Conservation (phyloP, 2,329 filamentous ascomycete genomes). For the Diaporthe sp. region DNA sequence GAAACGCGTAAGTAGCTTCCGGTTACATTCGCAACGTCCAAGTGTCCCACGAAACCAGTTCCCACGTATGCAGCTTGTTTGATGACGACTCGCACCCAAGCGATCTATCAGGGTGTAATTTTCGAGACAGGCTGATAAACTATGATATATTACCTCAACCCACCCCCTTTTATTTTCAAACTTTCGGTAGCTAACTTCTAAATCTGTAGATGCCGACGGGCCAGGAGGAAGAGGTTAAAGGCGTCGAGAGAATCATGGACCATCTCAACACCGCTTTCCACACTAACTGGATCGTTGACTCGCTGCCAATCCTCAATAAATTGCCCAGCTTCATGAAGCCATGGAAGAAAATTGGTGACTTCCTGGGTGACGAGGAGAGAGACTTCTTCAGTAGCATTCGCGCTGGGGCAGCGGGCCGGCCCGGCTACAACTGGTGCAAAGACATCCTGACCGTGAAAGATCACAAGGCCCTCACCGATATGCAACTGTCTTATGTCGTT, state of each 20-base stretch:
- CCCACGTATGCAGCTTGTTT: not conserved
- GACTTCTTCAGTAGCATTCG: constrained; percentile 46
- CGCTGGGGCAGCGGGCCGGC: constrained; percentile 54
- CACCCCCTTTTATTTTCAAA: not conserved
- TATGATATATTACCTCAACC: too few species aligned
- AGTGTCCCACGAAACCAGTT: not conserved
- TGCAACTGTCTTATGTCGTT: constrained; percentile 43
- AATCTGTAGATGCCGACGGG: constrained; percentile 48
- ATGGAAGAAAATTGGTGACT: constrained; percentile 43
- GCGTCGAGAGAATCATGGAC: constrained; percentile 25
- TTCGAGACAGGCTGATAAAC: not conserved
- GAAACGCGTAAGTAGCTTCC: constrained; percentile 48
- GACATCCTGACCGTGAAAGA: constrained; percentile 46
- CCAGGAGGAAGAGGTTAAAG: constrained; percentile 56
- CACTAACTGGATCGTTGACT: constrained; percentile 51
- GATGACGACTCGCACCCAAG: not conserved
- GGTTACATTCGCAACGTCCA: not conserved
- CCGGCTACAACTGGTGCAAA: constrained; percentile 36
- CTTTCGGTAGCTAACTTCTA: not conserved
- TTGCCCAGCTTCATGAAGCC: constrained; percentile 60
- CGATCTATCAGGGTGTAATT: not conserved
- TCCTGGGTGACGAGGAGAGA: constrained; percentile 56
- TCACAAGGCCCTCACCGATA: constrained; percentile 46
- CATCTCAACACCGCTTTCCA: constrained; percentile 46
- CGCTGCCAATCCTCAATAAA: constrained; percentile 58